A percentile compares a stretch with the other conserved stretches of the same genome.
phyloP scores from a whole-genome alignment of 768 basidiomycete species.

The Boletus vinaceobasis region DNA sequence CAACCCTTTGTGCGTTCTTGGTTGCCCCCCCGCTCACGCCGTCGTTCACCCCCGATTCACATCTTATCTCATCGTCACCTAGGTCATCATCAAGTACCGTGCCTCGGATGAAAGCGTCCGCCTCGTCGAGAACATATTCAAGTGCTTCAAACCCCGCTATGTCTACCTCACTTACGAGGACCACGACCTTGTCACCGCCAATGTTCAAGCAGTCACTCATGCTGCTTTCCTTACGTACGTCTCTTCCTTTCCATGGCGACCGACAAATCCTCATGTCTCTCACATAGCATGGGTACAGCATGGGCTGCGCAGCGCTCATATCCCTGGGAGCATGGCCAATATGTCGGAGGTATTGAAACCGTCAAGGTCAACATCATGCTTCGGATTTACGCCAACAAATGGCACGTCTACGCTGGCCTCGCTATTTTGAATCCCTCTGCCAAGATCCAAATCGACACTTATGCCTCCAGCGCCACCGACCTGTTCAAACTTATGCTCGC shows the following conservation, averaged over 20 bases:
- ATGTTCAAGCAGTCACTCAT: constrained; percentile 97
- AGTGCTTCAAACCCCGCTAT: constrained; percentile 75
- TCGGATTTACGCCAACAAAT: constrained; percentile 94
- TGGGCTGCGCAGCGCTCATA: constrained; percentile 78
- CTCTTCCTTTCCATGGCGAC: not conserved
- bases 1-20: constrained; percentile 75
- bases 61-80: not conserved
- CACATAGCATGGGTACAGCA: constrained; percentile 90
- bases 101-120: constrained; percentile 67
- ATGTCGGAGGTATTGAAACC: constrained; percentile 96
- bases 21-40: not conserved
- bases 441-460: constrained; percentile 85
- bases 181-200: constrained; percentile 94
- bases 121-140: constrained; percentile 80
- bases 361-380: constrained; percentile 95
- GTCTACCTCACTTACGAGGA: constrained; percentile 96
- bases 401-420: constrained; percentile 99
- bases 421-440: constrained; percentile 96
- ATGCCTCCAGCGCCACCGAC: constrained; percentile 77
- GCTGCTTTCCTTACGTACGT: constrained; percentile 91
- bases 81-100: constrained; percentile 90
- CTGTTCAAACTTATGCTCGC: constrained; percentile 95
- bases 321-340: constrained; percentile 94
- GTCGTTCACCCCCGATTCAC: not conserved
- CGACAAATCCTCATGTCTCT: constrained; percentile 2